phyloP scores from a whole-genome alignment of 2,329 filamentous ascomycete genomes.

The Ophiosphaerella narmari region DNA sequence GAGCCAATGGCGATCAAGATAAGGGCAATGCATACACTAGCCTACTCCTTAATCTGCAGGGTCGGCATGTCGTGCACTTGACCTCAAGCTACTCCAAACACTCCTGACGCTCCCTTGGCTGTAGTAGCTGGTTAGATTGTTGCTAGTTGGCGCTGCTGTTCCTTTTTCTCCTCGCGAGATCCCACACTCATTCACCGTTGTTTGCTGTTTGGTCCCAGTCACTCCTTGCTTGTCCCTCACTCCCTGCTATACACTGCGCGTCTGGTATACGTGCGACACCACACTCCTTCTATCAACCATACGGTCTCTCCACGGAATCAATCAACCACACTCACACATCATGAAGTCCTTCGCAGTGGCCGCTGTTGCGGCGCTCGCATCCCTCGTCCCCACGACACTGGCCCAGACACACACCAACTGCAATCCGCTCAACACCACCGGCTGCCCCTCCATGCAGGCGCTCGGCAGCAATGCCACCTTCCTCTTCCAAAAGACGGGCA shows the following conservation, averaged over 20 bases:
- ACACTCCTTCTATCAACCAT: slow-evolving; percentile 35
- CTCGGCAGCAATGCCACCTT: slow-evolving; percentile 63
- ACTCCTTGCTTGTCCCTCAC: slow-evolving; percentile 21
- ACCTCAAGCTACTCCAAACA: slow-evolving; percentile 30
- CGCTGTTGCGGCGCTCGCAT: slow-evolving; percentile 43
- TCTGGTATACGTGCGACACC: slow-evolving; percentile 41
- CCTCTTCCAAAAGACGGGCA: slow-evolving; percentile 59
- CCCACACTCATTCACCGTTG: slow-evolving; percentile 35
- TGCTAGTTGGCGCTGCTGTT: slow-evolving; percentile 12
- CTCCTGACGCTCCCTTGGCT: slow-evolving; percentile 30
- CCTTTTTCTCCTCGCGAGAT: slow-evolving; percentile 26
- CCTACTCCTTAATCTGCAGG: slow-evolving; percentile 32
- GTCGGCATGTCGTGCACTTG: slow-evolving; percentile 21
- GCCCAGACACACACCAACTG: slow-evolving; percentile 81
- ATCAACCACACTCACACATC: slow-evolving; percentile 4
- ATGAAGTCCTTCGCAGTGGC: slow-evolving; percentile 44
- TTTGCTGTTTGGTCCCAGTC: slow-evolving; percentile 20
- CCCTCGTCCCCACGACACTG: slow-evolving; percentile 51
- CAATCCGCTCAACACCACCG: slow-evolving; percentile 71
- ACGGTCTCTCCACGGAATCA: slow-evolving; percentile 7
- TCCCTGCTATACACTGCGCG: slow-evolving; percentile 21
- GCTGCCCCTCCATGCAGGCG: slow-evolving; percentile 73
- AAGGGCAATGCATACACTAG: slow-evolving; percentile 19
- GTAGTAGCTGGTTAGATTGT: too few species aligned
- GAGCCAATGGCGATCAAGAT: slow-evolving; percentile 7